These are phyloP conservation scores for Paraglomus brasilianum DNA, from an alignment of 192 early-diverging fungal genomes.

Conservation along the genomic window DNA sequence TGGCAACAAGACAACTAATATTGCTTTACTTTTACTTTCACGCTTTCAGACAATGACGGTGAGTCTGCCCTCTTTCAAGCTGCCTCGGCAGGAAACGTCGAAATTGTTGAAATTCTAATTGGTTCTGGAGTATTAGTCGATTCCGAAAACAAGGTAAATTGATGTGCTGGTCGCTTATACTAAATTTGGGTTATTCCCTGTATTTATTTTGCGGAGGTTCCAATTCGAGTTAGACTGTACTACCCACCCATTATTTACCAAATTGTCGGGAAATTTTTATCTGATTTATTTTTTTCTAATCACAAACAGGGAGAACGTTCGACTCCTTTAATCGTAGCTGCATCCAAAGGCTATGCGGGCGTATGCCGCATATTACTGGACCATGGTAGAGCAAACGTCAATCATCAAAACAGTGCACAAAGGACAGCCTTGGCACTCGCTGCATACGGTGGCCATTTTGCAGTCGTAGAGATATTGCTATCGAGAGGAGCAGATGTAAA, in stretches of 20 bases:
- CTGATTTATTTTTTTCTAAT: not conserved
- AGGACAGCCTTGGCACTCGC: conserved; percentile 41
- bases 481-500: conserved; percentile 36
- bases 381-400: conserved; percentile 38
- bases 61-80: conserved; percentile 43
- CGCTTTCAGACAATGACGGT: conserved; percentile 37
- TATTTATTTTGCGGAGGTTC: too few species aligned
- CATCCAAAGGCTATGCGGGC: conserved; percentile 45
- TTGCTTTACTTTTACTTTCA: not conserved
- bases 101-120: conserved; percentile 38
- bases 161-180: too few species aligned
- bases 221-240: too few species aligned
- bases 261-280: too few species aligned
- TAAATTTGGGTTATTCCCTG: too few species aligned
- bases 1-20: not conserved
- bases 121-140: conserved; percentile 31
- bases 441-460: conserved; percentile 35
- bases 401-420: conserved; percentile 38
- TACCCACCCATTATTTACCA: too few species aligned
- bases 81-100: conserved; percentile 37
- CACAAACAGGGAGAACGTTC: conserved; percentile 29
- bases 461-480: conserved; percentile 34
- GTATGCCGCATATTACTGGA: conserved; percentile 44
- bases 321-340: conserved; percentile 69
- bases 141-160: conserved; percentile 36